Conservation (phyloP, 352 stramenopile species). For the Phytopythium chamaehyphon region DNA sequence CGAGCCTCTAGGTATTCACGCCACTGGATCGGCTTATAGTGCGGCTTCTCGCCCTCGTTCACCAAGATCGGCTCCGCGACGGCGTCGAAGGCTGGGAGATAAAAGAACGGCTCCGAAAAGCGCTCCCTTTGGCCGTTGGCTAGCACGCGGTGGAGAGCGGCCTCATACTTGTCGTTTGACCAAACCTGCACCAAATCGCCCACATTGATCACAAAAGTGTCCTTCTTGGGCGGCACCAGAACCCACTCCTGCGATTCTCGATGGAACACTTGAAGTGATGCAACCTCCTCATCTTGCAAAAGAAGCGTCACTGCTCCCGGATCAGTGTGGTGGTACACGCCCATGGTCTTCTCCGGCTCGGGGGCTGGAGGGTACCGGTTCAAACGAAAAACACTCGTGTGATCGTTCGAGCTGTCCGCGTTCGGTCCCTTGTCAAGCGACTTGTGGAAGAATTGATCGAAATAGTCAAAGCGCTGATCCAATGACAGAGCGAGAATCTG, state of each 20-base stretch:
- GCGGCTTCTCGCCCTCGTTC: no score
- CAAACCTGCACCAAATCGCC: no score
- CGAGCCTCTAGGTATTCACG: no score
- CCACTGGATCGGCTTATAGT: no score
- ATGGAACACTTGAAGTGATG: conserved; percentile 51
- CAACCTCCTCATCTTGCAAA: conserved; percentile 57
- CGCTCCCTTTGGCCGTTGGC: no score
- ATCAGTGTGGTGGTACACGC: conserved; percentile 58
- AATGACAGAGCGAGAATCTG: conserved; percentile 55
- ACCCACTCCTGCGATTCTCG: conserved; percentile 40
- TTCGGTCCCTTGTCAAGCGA: background rate
- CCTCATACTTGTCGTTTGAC: no score
- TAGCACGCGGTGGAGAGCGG: no score
- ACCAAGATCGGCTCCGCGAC: no score
- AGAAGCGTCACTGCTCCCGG: conserved; percentile 50
- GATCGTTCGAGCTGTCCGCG: conserved; percentile 15
- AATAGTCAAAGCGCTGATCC: conserved; percentile 36
- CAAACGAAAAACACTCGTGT: conserved; percentile 88
- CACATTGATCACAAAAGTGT: no score
- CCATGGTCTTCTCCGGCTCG: conserved; percentile 34
- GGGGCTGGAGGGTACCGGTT: conserved; percentile 88
- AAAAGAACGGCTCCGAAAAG: no score
- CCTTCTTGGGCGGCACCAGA: conserved; percentile 39
- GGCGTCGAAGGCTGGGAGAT: no score
- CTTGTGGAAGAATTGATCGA: conserved; percentile 53